Evolutionary conservation across 345 rosid genomes (phyloP).

Genomic region (Angophora floribunda): DNA sequence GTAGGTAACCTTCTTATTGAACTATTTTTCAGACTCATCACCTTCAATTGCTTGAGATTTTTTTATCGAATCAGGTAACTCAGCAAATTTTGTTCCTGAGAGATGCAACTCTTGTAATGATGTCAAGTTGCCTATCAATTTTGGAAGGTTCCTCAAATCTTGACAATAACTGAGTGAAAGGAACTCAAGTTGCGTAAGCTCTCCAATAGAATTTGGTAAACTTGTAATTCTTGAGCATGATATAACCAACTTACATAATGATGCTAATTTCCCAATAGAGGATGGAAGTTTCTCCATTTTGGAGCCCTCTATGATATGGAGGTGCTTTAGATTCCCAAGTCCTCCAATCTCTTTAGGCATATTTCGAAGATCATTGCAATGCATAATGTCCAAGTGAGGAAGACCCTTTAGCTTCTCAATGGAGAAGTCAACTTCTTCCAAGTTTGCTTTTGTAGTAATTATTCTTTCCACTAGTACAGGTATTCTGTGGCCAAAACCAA

Average conservation of each 20-base stretch:
- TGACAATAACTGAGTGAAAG: background rate
- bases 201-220: background rate
- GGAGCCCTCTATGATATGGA: rapidly evolving
- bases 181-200: background rate
- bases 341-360: background rate
- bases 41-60: too few species aligned
- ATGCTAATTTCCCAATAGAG: background rate
- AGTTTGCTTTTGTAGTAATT: too few species aligned
- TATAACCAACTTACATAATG: background rate
- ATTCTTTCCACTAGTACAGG: too few species aligned
- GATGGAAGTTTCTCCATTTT: background rate
- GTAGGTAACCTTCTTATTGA: too few species aligned
- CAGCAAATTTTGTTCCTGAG: background rate
- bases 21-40: too few species aligned
- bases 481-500: too few species aligned
- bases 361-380: background rate
- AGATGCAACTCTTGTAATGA: background rate
- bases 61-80: too few species aligned
- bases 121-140: background rate
- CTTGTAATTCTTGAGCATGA: background rate
- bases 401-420: background rate
- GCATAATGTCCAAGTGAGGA: background rate
- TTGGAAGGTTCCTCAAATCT: background rate
- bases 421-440: background rate
- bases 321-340: background rate